Base-by-base conservation (phyloP, 495 filamentous ascomycete genomes). In the Penicillium soppii region DNA sequence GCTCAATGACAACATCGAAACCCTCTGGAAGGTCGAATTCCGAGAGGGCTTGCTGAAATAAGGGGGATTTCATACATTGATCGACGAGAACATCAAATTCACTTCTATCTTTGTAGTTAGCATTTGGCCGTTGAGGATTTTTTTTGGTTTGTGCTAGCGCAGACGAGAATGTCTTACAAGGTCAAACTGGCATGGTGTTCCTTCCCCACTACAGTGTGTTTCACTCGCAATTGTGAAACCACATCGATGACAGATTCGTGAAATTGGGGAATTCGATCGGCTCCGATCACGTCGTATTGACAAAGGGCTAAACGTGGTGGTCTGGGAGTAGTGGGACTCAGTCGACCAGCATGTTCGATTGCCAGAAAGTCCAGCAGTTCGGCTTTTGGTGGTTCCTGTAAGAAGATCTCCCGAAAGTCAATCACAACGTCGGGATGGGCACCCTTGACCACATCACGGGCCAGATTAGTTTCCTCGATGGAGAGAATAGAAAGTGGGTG, bases 81-180 rank as follows among this genome's bases (percentile, higher is more conserved):
- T 85, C 79, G 13, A 84, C 71, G 26, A 90, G 77, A n/a, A 72
- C 67, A 51, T 79, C 73, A 48, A 88, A 86, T 53, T 89, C 86
- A 47, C 69, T 70, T 39, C 82, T 84, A 23, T 19, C 2, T n/a
- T 53, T n/a, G n/a, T n/a, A 42, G 56, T 67, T 47, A 66, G 50
- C 35, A 43, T 1, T 23, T n/a, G n/a, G n/a, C n/a, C n/a, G n/a
- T n/a, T n/a, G n/a, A n/a, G n/a, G n/a, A n/a, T n/a, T n/a, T n/a
- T n/a, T n/a, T n/a, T n/a, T n/a, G n/a, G n/a, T n/a, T n/a, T n/a
- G n/a, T n/a, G n/a, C n/a, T n/a, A n/a, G n/a, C n/a, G n/a, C n/a
- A n/a, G n/a, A n/a, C n/a, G n/a, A n/a, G n/a, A n/a, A 4, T 40
- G 20, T 69, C 77, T 43, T 73, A 85, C 77, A 81, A 50, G 16